Evolutionary conservation across 805 yeast species (phyloP).

Genomic region (Sugiyamaella boreocaroliniensis): DNA sequence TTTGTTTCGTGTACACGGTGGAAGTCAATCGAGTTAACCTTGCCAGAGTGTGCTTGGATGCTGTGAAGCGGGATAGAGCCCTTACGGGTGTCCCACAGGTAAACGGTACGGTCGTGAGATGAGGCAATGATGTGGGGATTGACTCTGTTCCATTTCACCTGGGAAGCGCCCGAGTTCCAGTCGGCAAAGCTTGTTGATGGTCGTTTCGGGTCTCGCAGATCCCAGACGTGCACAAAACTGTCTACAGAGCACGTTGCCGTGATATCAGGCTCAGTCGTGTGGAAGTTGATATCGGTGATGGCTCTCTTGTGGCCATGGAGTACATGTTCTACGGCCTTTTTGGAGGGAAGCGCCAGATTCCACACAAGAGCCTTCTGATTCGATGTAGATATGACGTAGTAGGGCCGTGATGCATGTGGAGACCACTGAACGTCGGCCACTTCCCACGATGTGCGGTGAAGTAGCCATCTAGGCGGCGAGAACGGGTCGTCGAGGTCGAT

Average conservation of each 20-base stretch:
- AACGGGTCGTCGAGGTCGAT: constrained; percentile 96
- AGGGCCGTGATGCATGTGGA: constrained; percentile 76
- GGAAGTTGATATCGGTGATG: constrained; percentile 92
- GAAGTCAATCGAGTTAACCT: constrained; percentile 86
- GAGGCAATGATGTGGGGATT: constrained; percentile 77
- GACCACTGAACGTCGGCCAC: constrained; percentile 99
- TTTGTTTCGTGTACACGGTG: constrained; percentile 51
- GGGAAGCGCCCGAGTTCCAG: constrained; percentile 92
- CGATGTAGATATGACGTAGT: constrained; percentile 90
- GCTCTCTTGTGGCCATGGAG: constrained; percentile 89
- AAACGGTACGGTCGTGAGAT: constrained; percentile 73
- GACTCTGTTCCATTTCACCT: constrained; percentile 84
- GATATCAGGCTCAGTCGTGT: constrained; percentile 76
- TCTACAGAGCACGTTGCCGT: constrained; percentile 93
- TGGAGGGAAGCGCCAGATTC: constrained; percentile 71
- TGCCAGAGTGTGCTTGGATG: constrained; percentile 71
- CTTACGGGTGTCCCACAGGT: constrained; percentile 82
- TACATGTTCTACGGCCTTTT: constrained; percentile 75
- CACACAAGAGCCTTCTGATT: constrained; percentile 94
- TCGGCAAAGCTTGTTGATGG: constrained; percentile 82
- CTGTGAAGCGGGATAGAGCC: constrained; percentile 69
- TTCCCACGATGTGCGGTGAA: constrained; percentile 92
- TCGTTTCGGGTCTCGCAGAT: constrained; percentile 63
- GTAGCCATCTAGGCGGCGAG: constrained; percentile 89
- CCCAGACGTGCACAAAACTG: constrained; percentile 85